These are phyloP conservation scores for Mycena polygramma DNA, from an alignment of 768 basidiomycete species.

Conservation along the genomic window DNA sequence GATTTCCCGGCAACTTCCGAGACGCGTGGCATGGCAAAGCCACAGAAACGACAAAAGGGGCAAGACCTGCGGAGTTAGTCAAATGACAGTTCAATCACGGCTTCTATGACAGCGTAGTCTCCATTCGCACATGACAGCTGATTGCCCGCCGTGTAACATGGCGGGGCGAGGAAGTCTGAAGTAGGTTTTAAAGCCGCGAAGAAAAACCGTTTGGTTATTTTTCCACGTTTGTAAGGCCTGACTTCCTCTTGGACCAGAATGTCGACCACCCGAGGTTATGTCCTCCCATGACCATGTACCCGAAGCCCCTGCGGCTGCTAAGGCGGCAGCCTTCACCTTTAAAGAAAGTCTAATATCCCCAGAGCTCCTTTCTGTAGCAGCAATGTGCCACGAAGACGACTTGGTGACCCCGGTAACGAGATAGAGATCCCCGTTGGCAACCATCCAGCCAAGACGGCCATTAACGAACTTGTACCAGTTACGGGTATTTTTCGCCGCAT, in stretches of 20 bases:
- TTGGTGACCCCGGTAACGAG: conserved; percentile 27
- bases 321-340: conserved; percentile 24
- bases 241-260: conserved; percentile 3
- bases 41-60: too few species aligned
- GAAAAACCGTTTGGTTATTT: conserved; percentile 26
- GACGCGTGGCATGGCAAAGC: too few species aligned
- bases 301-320: conserved; percentile 1
- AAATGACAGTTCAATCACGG: too few species aligned
- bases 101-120: too few species aligned
- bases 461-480: conserved; percentile 30
- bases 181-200: conserved; percentile 25
- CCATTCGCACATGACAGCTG: too few species aligned
- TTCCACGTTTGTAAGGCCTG: not conserved
- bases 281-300: conserved; percentile 25
- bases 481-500: conserved; percentile 1
- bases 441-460: not conserved
- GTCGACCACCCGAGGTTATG: not conserved
- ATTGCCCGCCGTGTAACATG: too few species aligned
- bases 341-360: not conserved
- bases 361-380: not conserved
- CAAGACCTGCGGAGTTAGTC: too few species aligned
- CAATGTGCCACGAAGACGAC: conserved; percentile 16
- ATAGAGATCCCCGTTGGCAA: conserved; percentile 18
- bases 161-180: not conserved
- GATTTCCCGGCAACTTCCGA: too few species aligned